Evolutionary conservation across 2,329 filamentous ascomycete species (phyloP), one percentile per base, ranked within the genome.

Genomic region (Pseudocercospora macadamiae): DNA sequence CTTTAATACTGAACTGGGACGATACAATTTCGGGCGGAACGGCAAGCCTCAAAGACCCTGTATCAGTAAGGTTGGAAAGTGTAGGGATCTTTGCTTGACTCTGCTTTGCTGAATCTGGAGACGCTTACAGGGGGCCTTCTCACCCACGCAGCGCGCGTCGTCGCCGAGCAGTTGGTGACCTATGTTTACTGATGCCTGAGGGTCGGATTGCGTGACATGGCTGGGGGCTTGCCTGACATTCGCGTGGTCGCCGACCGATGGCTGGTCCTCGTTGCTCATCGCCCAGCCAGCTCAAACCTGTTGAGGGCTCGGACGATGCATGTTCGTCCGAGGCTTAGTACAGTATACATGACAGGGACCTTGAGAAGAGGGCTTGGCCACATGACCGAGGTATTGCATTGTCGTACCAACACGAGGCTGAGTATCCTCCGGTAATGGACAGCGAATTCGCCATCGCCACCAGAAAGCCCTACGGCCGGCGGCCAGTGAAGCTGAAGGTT

Each of bases 141-240:
- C 21, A 47, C 19, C 12, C 42, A 14, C 23, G 42, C 23, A 21
- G 26, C 9, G 23, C 23, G 42, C 23, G 42, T 19, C 23, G 42
- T n/a, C 23, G 42, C 21, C 42, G 23, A 10, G 19, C 42, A 23
- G 42, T 47, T 47, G 42, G 19, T 28, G 23, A 49, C 32, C 25
- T 49, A 49, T 49, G 26, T 19, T 18, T 49, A 28, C 36, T 18
- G 9, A 49, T 10, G 47, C 47, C 47, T 49, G 47, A 34, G 47
- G 47, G 47, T 32, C 25, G 16, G 28, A 49, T 49, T 49, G 47
- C 47, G 47, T 14, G 47, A 49, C 25, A 49, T 34, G 47, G 47
- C 47, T 26, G 32, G 47, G 47, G n/a, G n/a, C 18, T 7, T 30
- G 47, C 47, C 47, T 49, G 47, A 49, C 47, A 28, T 34, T 14